A percentile compares a stretch with the other conserved stretches of the same genome.
phyloP scores from a whole-genome alignment of 2,329 filamentous ascomycete genomes.

The Samsoniella hepiali region DNA sequence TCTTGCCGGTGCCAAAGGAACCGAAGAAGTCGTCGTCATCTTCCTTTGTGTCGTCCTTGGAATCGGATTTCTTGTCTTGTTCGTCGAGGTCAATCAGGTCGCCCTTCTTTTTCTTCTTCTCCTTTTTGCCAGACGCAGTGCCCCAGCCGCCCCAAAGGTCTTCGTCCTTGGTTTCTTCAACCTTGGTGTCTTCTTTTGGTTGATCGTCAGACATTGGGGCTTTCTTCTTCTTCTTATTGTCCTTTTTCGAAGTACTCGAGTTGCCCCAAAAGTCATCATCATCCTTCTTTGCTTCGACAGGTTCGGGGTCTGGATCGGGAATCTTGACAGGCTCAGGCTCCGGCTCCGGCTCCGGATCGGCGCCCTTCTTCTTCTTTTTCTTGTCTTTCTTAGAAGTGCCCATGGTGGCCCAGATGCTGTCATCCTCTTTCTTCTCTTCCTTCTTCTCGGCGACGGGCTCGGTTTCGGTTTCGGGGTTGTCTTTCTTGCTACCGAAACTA shows the following conservation, averaged over 20 bases:
- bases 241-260: constrained; percentile 22
- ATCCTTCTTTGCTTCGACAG: constrained; percentile 19
- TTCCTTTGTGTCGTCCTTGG: constrained; percentile 32
- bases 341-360: constrained; percentile 24
- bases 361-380: constrained; percentile 33
- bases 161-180: constrained; percentile 23
- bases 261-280: constrained; percentile 27
- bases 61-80: constrained; percentile 22
- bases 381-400: constrained; percentile 27
- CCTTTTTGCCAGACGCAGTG: constrained; percentile 29
- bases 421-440: constrained; percentile 19
- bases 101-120: constrained; percentile 38
- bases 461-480: constrained; percentile 25
- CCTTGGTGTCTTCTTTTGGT: constrained; percentile 23
- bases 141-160: constrained; percentile 28
- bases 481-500: constrained; percentile 30
- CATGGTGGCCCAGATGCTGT: constrained; percentile 25
- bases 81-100: constrained; percentile 38
- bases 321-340: constrained; percentile 7
- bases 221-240: constrained; percentile 29
- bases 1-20: constrained; percentile 55
- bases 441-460: constrained; percentile 1
- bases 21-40: constrained; percentile 52
- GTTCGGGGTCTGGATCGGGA: constrained; percentile 18
- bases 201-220: constrained; percentile 22